Base-by-base conservation (phyloP, 768 basidiomycete genomes). In the Calocera viscosa region DNA sequence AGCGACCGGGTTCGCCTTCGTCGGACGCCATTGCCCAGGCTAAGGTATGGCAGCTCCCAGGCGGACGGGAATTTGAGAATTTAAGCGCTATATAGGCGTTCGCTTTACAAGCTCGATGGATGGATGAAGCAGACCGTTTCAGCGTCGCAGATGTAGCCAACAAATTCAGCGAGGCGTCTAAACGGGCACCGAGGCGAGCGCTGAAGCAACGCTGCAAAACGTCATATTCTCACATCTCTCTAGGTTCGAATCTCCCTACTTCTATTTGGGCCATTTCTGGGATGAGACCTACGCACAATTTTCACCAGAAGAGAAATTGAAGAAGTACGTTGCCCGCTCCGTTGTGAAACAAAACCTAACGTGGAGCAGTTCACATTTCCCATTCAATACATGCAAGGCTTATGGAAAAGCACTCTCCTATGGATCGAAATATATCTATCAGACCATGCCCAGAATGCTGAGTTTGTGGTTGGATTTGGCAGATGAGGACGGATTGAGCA, bases 391-490 rank as follows among this genome's bases (percentile, higher is more conserved):
- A 76, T 93, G 72, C 80, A 81, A 72, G 78, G 82, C 69, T 43
- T 95, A 87, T 69, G 79, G 82, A 1, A 84, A 80, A 68, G 88
- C 94, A 0, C 85, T 94, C 53, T 80, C 80, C 72, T 78, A 81
- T 72, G 96, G 96, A 19, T 91, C 94, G 39, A 99, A 99, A 79
- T 96, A 89, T 74, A 87, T 95, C 26, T 98, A 95, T 75, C 95
- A 95, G 74, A 92, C 93, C 0, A 85, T 99, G 68, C 94, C 96
- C 0, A 86, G 96, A 41, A 81, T 97, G 69, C 81, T 99, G 10
- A 98, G 94, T 0, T 84, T 99, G 33, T 99, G 94, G 94, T 78
- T 98, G 64, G 94, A 96, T 74, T 75, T 90, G 67, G 93, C 41
- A 2, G 40, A 41, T 33, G n/a, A 65, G 35, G 33, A 71, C 60